A percentile compares a stretch with the other conserved stretches of the same genome.
Conservation (phyloP, 2,329 filamentous ascomycete genomes). For the Aureobasidium musti region DNA sequence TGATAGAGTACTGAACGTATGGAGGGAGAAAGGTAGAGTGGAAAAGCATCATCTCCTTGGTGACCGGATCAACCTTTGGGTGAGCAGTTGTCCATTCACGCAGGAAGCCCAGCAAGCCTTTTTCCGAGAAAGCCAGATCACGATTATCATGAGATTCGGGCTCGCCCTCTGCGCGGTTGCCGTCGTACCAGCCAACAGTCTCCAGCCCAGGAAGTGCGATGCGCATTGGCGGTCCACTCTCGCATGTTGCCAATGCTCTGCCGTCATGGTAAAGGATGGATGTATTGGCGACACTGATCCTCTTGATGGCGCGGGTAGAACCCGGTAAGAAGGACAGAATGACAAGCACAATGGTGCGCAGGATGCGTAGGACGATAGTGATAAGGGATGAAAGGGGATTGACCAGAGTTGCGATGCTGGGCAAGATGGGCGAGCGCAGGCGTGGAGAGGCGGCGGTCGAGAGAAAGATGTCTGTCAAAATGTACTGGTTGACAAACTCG, state of each 20-base stretch:
- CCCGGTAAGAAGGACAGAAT: constrained; percentile 60
- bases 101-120: constrained; percentile 61
- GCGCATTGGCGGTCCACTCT: constrained; percentile 69
- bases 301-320: constrained; percentile 60
- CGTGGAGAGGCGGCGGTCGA: constrained; percentile 53
- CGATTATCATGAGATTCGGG: constrained; percentile 37
- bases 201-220: constrained; percentile 64
- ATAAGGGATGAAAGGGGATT: constrained; percentile 58
- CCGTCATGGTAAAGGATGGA: constrained; percentile 67
- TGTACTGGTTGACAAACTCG: constrained; percentile 68
- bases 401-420: constrained; percentile 67
- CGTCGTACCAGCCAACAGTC: constrained; percentile 71
- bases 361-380: constrained; percentile 54
- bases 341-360: constrained; percentile 61
- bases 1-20: constrained; percentile 67
- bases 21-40: constrained; percentile 66
- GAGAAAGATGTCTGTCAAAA: constrained; percentile 67
- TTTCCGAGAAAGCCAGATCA: constrained; percentile 54
- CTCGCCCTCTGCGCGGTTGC: constrained; percentile 57
- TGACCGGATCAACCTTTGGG: constrained; percentile 65
- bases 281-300: constrained; percentile 71
- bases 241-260: constrained; percentile 67
- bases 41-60: constrained; percentile 67
- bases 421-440: constrained; percentile 61
- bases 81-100: constrained; percentile 71